Evolutionary conservation across 208 protist genomes (phyloP), one percentile per base, ranked within the genome.

Genomic region (Trypanosomatidae sp.): DNA sequence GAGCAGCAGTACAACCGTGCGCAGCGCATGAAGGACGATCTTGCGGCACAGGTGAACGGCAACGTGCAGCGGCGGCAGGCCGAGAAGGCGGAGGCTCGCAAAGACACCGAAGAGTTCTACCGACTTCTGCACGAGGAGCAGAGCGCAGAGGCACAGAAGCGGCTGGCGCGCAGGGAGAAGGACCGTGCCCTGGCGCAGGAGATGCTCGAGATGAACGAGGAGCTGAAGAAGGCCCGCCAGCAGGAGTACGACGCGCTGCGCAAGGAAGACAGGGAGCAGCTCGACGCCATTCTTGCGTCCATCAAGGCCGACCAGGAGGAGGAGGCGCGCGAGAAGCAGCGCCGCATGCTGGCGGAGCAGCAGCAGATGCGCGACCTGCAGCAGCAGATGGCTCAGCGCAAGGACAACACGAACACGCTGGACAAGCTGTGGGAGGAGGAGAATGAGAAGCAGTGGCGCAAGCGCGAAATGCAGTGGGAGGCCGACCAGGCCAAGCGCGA

Each of bases 371-470:
- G 79, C 43, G 87, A 93, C 43, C 60, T 91, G 2, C 80, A 85
- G n/a, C n/a, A n/a, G 53, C 87, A 95, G 75, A 79, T 87, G 71
- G 76, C 79, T 5, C 83, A 89, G 72, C 65, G 78, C 66, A 86
- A 86, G 76, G 88, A 86, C 9, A 74, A 88, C 71, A 73, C 79
- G 5, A 56, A 81, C 58, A 60, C 74, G 9, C 76, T 95, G 17
- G 92, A 96, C 64, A 79, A 84, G 56, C 71, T 96, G 39, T 96
- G 92, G 90, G 85, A 86, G 60, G 89, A 95, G 79, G 92, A 83
- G 36, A 95, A 86, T 72, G 80, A 87, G 49, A 85, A 86, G 70
- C 76, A 94, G 80, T 96, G 92, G 92, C 88, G 56, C 69, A 92
- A 90, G 75, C 90, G 90, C n/a, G 90, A 96, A 82, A 76, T 74